Base-by-base conservation (phyloP, 2,329 filamentous ascomycete genomes). In the Alternaria dauci region DNA sequence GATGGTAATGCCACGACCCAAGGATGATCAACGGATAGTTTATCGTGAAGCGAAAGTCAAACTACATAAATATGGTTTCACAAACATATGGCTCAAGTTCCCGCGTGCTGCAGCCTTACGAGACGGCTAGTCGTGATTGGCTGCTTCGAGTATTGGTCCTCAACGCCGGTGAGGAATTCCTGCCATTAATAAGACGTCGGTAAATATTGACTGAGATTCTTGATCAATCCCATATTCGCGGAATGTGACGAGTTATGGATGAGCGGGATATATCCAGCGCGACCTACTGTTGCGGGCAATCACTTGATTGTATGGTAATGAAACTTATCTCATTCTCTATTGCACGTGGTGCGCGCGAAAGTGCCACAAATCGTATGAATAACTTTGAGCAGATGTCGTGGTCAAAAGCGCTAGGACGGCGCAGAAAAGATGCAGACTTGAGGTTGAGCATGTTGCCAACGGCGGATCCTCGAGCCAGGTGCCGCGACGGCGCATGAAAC, bases 11-110 rank as follows among this genome's bases (percentile, higher is more conserved):
- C 39, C 48, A 28, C 25, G 26, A 46, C 25, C 55, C 41, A 41
- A 38, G 43, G 25, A 32, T 34, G 18, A 38, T 38, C 30, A 50
- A 36, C 46, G 34, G 32, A 38, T 36, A 12, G 25, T 28, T 14
- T 28, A 53, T 52, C 39, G 41, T 62, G 53, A 62, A 62, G 55
- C 56, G 48, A 58, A 30, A 26, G 30, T 20, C 34, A 44, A 38
- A 20, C 30, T 25, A 42, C 25, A 23, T 36, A 20, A 20, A 28
- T 46, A 20, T 46, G 28, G 20, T 28, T 7, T 54, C 41, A 54
- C 50, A 36, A 41, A 38, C 32, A 30, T n/a, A 43, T 30, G n/a
- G 38, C 18, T 23, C 12, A n/a, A 30, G 25, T 28, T 18, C 16
- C 23, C 23, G 32, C 16, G 30, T 41, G 36, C 34, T 20, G 25